Conservation (phyloP, 495 filamentous ascomycete species). For the Astrocystis sublimbata region DNA sequence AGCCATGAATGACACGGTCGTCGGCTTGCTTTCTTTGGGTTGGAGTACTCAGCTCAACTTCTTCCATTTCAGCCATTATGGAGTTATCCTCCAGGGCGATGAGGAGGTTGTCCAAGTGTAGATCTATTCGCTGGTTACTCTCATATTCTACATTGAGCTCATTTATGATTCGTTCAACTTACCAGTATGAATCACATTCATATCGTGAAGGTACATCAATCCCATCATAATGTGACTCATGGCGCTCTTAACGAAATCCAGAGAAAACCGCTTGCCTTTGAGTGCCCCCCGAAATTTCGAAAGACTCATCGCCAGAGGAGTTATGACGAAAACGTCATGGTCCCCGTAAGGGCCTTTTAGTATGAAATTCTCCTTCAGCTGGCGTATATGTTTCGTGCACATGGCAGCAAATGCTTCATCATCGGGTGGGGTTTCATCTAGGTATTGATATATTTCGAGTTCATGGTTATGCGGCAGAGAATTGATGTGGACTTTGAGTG, state of each 20-base stretch:
- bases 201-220: constrained; percentile 18
- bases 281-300: constrained; percentile 11
- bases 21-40: constrained; percentile 17
- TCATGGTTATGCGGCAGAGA: constrained; percentile 19
- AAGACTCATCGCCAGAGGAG: constrained; percentile 20
- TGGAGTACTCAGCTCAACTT: constrained; percentile 8
- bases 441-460: constrained; percentile 18
- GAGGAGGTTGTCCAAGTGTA: constrained; percentile 17
- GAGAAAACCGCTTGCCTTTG: neutral
- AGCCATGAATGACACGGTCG: constrained; percentile 20
- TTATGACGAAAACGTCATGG: constrained; percentile 22
- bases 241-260: neutral
- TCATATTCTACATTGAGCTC: neutral
- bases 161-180: neutral
- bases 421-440: constrained; percentile 11
- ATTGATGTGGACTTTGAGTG: constrained; percentile 22
- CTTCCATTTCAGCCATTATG: neutral
- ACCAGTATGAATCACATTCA: constrained; percentile 21
- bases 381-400: constrained; percentile 3
- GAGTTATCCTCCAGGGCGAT: constrained; percentile 10
- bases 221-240: constrained; percentile 14
- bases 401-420: neutral
- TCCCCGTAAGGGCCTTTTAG: constrained; percentile 11
- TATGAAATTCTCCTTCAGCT: constrained; percentile 20
- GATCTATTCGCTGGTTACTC: constrained; percentile 8